A percentile compares a stretch with the other conserved stretches of the same genome.
Conservation (phyloP, 2,329 filamentous ascomycete genomes). For the Fusarium transvaalense region DNA sequence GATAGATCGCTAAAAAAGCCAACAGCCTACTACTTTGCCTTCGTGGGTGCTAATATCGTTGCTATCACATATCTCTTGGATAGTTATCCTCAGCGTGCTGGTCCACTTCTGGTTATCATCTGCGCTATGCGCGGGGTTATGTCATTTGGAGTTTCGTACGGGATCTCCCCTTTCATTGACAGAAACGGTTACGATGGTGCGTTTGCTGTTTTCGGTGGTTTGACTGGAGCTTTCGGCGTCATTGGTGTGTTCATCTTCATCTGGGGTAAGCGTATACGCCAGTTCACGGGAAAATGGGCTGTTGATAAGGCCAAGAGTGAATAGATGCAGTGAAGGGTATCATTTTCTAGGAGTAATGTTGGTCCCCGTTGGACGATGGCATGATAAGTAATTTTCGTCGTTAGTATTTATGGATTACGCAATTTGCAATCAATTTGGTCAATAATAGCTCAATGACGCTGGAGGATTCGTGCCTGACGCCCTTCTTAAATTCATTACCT, state of each 20-base stretch:
- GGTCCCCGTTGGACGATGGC: too few relatives aligned
- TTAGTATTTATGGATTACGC: background rate
- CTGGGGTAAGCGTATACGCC: constrained; percentile 23
- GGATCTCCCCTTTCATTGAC: constrained; percentile 37
- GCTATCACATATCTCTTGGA: constrained; percentile 43
- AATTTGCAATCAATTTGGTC: too few relatives aligned
- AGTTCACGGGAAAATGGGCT: constrained; percentile 9
- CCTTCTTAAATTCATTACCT: too few relatives aligned
- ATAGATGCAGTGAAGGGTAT: background rate
- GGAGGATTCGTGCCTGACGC: too few relatives aligned
- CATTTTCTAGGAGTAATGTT: background rate
- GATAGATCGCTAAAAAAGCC: background rate
- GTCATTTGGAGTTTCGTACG: constrained; percentile 40
- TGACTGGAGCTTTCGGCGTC: constrained; percentile 24
- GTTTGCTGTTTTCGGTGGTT: constrained; percentile 13
- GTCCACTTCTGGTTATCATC: constrained; percentile 40
- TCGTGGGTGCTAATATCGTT: constrained; percentile 40
- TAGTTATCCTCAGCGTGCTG: constrained; percentile 41
- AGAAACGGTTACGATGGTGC: constrained; percentile 21
- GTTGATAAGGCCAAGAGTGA: constrained; percentile 22
- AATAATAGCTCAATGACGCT: too few relatives aligned
- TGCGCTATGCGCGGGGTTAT: constrained; percentile 41
- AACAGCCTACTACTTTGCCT: constrained; percentile 12
- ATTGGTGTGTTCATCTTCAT: constrained; percentile 20
- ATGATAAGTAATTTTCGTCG: background rate